Evolutionary conservation across 75 land plant species (phyloP), one percentile per base, ranked within the genome.

Genomic region (Adiantum capillusveneris): DNA sequence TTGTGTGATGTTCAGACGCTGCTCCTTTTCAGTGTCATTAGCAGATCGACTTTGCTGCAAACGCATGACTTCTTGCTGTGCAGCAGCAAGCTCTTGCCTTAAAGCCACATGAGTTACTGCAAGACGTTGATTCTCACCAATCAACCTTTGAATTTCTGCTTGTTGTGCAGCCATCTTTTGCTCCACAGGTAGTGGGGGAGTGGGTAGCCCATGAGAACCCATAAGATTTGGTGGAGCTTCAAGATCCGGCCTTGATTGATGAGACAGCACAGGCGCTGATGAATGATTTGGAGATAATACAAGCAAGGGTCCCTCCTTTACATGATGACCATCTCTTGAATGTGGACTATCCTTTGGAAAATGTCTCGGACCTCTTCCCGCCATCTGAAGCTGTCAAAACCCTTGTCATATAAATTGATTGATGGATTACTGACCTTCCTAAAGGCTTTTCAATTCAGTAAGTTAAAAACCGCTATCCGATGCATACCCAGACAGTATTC

Each of bases 91-190:
- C 9, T 90, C 87, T 58, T 79, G 83, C 64, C 91, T 73, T 56
- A 90, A 58, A 39, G 84, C 61, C 6, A 72, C 73, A 74, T 90
- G 84, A 17, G 96, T 84, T 17, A 93, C 88, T 25, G 88, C 96
- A 57, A 90, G 72, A 58, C 88, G 71, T 58, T 87, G 96, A 57
- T 90, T 90, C 44, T 81, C 92, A 11, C 64, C 68, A 22, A 68
- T 70, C 48, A 90, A 79, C 54, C 70, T 74, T 57, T 87, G 71
- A 55, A 90, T 84, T 77, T 90, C 96, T 50, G 71, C 66, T 52
- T 90, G 83, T 65, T 90, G 96, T 22, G 53, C 55, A 30, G 78
- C 76, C 66, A 86, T 60, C 74, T 87, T 90, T 64, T 84, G 84
- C 34, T 90, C 96, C 68, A 90, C 41, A 24, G 81, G 48, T 69